phyloP scores from a whole-genome alignment of 345 rosid genomes.

The Eucalyptus sp. region DNA sequence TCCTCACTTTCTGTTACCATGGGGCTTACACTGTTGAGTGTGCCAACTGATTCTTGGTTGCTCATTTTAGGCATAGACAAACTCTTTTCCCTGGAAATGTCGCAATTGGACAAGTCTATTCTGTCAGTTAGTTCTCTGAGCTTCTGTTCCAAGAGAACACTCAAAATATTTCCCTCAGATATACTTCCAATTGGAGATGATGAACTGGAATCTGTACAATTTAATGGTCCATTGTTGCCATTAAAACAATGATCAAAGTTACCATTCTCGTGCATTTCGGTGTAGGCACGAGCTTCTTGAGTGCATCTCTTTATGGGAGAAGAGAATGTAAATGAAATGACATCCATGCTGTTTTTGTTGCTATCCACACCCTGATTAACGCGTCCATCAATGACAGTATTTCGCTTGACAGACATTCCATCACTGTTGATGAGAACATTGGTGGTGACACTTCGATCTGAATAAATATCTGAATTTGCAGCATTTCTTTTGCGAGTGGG shows the following conservation, averaged over 20 bases:
- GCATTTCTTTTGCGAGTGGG: slow-evolving; percentile 1
- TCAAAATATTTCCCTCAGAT: slow-evolving; percentile 42
- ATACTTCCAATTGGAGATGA: slow-evolving; percentile 26
- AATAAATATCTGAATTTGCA: slow-evolving; percentile 12
- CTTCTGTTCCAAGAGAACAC: slow-evolving; percentile 64
- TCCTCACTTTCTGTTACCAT: slow-evolving; percentile 12
- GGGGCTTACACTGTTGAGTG: slow-evolving; percentile 4
- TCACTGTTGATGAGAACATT: slow-evolving; percentile 18
- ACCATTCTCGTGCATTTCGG: background rate
- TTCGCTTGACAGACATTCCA: slow-evolving; percentile 23
- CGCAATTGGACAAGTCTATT: slow-evolving; percentile 42
- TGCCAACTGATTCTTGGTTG: slow-evolving; percentile 13
- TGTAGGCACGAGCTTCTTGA: background rate
- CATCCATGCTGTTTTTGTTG: slow-evolving; percentile 42
- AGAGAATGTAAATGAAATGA: slow-evolving; percentile 82
- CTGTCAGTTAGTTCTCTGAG: slow-evolving; percentile 52
- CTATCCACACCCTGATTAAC: background rate
- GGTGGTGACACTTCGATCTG: slow-evolving; percentile 13
- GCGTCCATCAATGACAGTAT: background rate
- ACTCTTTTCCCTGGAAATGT: slow-evolving; percentile 21
- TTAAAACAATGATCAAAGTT: slow-evolving; percentile 8
- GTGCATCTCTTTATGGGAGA: slow-evolving; percentile 50
- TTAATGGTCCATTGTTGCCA: slow-evolving; percentile 4
- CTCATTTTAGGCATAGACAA: slow-evolving; percentile 16
- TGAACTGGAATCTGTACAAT: slow-evolving; percentile 9